Evolutionary conservation across 257 asterid species (phyloP), one percentile per base, ranked within the genome.

Genomic region (Solanum virginianum): DNA sequence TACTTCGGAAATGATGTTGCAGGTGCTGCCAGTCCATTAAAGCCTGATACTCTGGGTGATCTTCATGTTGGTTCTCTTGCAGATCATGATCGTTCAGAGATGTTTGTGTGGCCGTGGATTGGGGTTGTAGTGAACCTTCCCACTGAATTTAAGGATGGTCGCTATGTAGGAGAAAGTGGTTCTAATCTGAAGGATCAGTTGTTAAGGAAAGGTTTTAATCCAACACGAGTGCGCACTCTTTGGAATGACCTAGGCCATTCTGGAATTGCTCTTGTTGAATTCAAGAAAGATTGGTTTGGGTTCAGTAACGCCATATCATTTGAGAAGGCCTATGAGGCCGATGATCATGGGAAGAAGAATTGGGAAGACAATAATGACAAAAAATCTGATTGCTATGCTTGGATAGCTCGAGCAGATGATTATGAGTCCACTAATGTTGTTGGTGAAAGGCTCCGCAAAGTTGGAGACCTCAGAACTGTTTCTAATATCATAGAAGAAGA

Each of bases 21-120:
- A 14, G 88, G 6, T 80, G 83, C 49, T 87, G 88, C 91, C 79
- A 91, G 90, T 87, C 86, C 92, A 82, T 89, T 93, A n/a, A 84
- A 87, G 86, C 81, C 89, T 63, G 81, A 87, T 81, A 80, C 55
- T 17, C 88, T 88, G 86, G 92, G 77, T 80, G 89, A 89, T 70
- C 55, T n/a, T 51, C 83, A 55, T 39, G 85, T 79, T 55, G 89
- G 84, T 88, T 75, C 91, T 36, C 90, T 93, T 77, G 92, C 91
- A 49, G 93, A 91, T 65, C 92, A 90, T 10, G 94, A 92, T 70
- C 89, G 84, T 84, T 92, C 88, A 53, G 98, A 97, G 91, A 88
- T 92, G 92, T 94, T 94, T 86, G 98, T 97, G 56, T 95, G 98
- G 98, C 99, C 99, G 11, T 97, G 99, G 99, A 85, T 91, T 85